Evolutionary conservation across 2,329 filamentous ascomycete genomes (phyloP).

Genomic region (Cylindrodendrum hubeiense): DNA sequence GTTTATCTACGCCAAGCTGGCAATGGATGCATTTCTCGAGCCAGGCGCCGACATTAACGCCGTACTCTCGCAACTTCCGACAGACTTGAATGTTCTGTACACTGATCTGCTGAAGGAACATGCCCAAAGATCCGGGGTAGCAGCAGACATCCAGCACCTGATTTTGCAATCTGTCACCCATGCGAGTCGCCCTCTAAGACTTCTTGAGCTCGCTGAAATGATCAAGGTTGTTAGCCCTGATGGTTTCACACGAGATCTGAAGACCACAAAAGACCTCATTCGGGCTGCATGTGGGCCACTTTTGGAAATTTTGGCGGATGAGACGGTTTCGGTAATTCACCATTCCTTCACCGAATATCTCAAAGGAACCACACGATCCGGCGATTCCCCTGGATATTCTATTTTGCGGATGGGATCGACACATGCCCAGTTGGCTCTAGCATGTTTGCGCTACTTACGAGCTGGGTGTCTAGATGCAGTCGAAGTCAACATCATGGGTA

Average conservation of each 20-base stretch:
- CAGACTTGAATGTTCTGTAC: constrained; percentile 26
- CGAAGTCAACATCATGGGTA: not conserved
- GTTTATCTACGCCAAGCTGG: constrained; percentile 35
- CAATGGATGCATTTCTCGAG: constrained; percentile 24
- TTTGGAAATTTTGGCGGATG: constrained; percentile 30
- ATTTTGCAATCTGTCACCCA: constrained; percentile 30
- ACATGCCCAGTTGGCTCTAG: constrained; percentile 21
- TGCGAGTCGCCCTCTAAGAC: constrained; percentile 23
- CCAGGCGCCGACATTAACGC: constrained; percentile 2
- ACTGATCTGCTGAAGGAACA: constrained; percentile 24
- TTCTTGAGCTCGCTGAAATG: constrained; percentile 32
- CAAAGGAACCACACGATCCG: constrained; percentile 3
- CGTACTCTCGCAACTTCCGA: constrained; percentile 6
- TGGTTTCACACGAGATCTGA: not conserved
- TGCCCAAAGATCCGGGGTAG: constrained; percentile 9
- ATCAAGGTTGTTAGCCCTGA: constrained; percentile 5
- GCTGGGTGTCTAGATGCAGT: constrained; percentile 14
- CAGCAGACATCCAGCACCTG: constrained; percentile 2
- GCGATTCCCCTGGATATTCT: not conserved
- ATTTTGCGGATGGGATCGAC: constrained; percentile 16
- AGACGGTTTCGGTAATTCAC: constrained; percentile 33
- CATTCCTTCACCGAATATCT: constrained; percentile 37
- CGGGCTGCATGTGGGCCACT: constrained; percentile 24
- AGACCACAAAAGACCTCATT: constrained; percentile 20
- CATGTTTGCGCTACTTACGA: constrained; percentile 26